Evolutionary conservation across 192 early-diverging fungal genomes (phyloP).

Genomic region (Linderina pennispora): DNA sequence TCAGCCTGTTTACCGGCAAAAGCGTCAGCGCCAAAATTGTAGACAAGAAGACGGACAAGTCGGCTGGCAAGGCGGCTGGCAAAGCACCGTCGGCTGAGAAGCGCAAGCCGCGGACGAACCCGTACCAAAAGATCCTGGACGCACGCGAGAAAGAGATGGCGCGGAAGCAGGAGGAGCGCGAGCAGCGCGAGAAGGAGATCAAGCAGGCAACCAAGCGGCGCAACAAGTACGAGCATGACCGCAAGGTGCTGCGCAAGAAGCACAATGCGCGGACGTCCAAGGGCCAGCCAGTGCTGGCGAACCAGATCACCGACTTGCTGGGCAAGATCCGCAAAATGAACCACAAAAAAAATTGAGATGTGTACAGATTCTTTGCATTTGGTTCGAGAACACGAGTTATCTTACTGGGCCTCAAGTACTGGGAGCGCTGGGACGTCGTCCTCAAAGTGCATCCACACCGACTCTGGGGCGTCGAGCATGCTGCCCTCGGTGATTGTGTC

Average conservation of each 20-base stretch:
- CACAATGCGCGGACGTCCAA: conserved; percentile 22
- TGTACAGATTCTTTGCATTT: too few species aligned
- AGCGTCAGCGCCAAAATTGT: too few species aligned
- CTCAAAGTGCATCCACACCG: conserved; percentile 16
- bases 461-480: too few species aligned
- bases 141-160: conserved; percentile 15
- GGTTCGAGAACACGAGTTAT: too few species aligned
- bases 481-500: not conserved
- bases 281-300: conserved; percentile 35
- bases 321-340: conserved; percentile 20
- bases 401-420: too few species aligned
- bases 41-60: too few species aligned
- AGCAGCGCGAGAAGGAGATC: conserved; percentile 12
- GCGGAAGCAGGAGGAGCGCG: conserved; percentile 12
- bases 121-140: conserved; percentile 22
- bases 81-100: too few species aligned
- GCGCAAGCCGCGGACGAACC: conserved; percentile 27
- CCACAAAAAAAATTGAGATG: not conserved
- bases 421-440: conserved; percentile 16
- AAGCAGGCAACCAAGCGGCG: conserved; percentile 12
- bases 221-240: conserved; percentile 14
- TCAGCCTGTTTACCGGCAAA: not conserved
- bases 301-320: conserved; percentile 27
- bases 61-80: too few species aligned
- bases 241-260: conserved; percentile 27